Base-by-base conservation (phyloP, 345 rosid species). In the Populus alba region DNA sequence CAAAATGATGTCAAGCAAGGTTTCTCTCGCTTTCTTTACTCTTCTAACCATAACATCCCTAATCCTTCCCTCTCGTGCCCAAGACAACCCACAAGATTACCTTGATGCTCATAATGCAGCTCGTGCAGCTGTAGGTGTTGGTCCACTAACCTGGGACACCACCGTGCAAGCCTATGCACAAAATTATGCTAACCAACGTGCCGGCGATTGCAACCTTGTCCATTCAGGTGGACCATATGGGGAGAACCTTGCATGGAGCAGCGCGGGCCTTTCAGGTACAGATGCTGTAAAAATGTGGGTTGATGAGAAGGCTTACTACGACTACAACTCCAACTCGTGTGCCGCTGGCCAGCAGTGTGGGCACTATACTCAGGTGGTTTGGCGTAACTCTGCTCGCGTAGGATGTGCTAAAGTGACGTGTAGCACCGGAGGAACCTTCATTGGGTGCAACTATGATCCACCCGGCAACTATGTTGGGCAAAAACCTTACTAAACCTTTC, bases 341-440 rank as follows among this genome's bases (percentile, higher is more conserved):
- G 49, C 45, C 0, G 80, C 81, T 0, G 57, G 72, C 3, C 6
- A 78, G 2, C 39, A 59, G 23, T 87, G 87, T 39, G 20, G 68
- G n/a, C 90, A 85, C 41, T 87, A 82, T 65, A 85, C 87, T 41
- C 79, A 85, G 7, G 72, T 87, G 15, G 85, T 87, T 13, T 83
- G 89, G 86, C 16, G 72, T 0, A 22, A 79, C 2, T 79, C 82
- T 0, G 15, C 66, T 13, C 35, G 43, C 10, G 5, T 87, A 0
- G 83, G 89, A 2, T 82, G 86, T 16, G 83, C 68, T 15, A 84
- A 70, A 67, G 81, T 81, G 9, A 23, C 38, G 51, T 87, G 87
- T 73, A 43, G 23, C 20, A 80, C 55, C 3, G 83, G 79, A 0
- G 81, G 86, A 53, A 71, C 76, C n/a, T 68, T 85, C 17, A 47